Evolutionary conservation across 768 basidiomycete genomes (phyloP).

Genomic region (Mycena epipterygia): DNA sequence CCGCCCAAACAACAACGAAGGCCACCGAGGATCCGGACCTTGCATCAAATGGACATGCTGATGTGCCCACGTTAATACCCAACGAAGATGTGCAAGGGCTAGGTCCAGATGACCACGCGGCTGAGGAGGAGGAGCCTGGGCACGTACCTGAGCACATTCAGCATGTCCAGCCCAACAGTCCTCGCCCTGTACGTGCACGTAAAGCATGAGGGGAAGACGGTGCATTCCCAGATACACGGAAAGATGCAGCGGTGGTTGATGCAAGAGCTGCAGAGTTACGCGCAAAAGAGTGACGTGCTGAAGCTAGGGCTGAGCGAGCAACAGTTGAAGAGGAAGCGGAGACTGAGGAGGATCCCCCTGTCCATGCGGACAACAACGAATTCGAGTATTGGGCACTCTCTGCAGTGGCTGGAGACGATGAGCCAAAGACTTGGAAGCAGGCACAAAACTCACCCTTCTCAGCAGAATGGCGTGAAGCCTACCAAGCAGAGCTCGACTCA

Average conservation of each 20-base stretch:
- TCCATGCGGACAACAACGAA: not conserved
- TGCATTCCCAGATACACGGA: not conserved
- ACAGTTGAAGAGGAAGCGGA: not conserved
- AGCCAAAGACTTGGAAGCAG: slow-evolving; percentile 20
- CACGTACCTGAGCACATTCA: not conserved
- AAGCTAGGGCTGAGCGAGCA: not conserved
- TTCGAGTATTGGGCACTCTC: slow-evolving; percentile 10
- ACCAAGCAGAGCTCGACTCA: slow-evolving; percentile 7
- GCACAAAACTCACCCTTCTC: not conserved
- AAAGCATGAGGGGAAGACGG: not conserved
- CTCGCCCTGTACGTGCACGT: not conserved
- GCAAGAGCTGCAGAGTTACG: not conserved
- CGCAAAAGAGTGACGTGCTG: not conserved
- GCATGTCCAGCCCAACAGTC: no score
- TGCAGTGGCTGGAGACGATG: not conserved
- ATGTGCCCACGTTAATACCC: no score
- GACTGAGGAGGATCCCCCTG: no score
- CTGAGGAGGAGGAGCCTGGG: no score
- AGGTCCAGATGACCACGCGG: no score
- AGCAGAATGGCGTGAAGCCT: not conserved
- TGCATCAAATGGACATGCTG: no score
- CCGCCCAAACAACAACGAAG: no score
- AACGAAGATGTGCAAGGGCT: no score
- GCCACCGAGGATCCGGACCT: no score
- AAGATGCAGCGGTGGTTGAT: not conserved